phyloP scores from a whole-genome alignment of 768 basidiomycete species.

The Coprinellus aureogranulatus region DNA sequence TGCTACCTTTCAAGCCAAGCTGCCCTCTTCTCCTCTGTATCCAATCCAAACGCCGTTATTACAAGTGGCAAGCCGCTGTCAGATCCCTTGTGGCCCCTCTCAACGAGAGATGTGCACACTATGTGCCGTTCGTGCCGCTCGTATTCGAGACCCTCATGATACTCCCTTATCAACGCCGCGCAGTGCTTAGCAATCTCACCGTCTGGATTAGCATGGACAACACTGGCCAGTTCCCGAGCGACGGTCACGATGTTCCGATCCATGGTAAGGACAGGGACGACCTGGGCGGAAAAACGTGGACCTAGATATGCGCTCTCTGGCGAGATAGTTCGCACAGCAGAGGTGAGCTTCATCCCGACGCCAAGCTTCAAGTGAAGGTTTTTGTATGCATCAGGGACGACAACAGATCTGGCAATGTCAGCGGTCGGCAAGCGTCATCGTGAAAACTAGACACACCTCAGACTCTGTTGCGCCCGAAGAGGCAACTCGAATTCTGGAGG shows the following conservation, averaged over 20 bases:
- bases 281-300: constrained; percentile 51
- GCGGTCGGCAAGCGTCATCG: not conserved
- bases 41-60: constrained; percentile 48
- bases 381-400: constrained; percentile 45
- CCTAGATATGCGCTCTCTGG: constrained; percentile 56
- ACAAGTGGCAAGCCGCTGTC: constrained; percentile 47
- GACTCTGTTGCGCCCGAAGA: constrained; percentile 51
- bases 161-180: constrained; percentile 51
- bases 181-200: constrained; percentile 55
- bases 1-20: constrained; percentile 51
- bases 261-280: constrained; percentile 49
- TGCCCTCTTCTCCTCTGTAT: constrained; percentile 48
- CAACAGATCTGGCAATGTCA: constrained; percentile 42
- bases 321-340: constrained; percentile 58
- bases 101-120: constrained; percentile 56
- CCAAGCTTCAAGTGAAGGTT: constrained; percentile 53
- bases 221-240: constrained; percentile 54
- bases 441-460: constrained; percentile 35
- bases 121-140: constrained; percentile 50
- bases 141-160: constrained; percentile 47
- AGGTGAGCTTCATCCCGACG: constrained; percentile 56
- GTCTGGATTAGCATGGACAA: constrained; percentile 46
- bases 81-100: constrained; percentile 48
- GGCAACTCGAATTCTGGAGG: constrained; percentile 41
- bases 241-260: constrained; percentile 50